Base-by-base conservation (phyloP, 1,284 basidiomycete genomes). In the Pseudomicrostroma phylloplanum region DNA sequence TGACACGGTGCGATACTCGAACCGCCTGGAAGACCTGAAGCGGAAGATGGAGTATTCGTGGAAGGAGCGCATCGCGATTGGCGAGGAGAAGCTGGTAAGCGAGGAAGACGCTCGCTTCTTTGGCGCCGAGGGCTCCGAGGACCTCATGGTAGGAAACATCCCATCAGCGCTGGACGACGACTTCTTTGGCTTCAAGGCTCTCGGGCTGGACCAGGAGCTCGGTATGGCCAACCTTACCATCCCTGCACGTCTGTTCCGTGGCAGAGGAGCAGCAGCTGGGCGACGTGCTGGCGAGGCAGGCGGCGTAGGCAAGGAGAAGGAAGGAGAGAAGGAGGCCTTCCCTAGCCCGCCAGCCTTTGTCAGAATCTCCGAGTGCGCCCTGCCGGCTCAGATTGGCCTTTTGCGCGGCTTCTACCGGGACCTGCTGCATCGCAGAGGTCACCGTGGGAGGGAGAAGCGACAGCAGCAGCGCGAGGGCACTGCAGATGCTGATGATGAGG, bases 171-270 rank as follows among this genome's bases (percentile, higher is more conserved):
- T 94, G 17, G 92, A 92, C 42, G 92, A 96, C 72, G 93, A 97
- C 80, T 96, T 92, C 80, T 86, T 97, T 40, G 93, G 92, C 19
- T 83, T 96, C 36, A 85, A 86, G 59, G 91, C 90, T 76, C 81
- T 93, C 49, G 93, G 93, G 21, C 90, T 97, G 61, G 91, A 92
- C 57, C 84, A 85, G 53, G 93, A 96, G 77, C 83, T 90, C 60
- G 90, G 91, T n/a, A 81, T 93, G 66, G 84, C 86, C 1, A 88
- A 84, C 65, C 83, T 96, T 57, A 85, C 84, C 12, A 85, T 96
- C 19, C 93, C 93, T 6, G 87, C 87, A 74, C 85, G 84, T 61
- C 79, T 96, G 40, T 85, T 92, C 76, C 42, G 43, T 15, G 21
- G 17, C 13, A 6, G 51, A 6, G 51, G 51, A 19, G 51, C 8